Evolutionary conservation across 2,329 filamentous ascomycete genomes (phyloP).

Genomic region (Hypoxylon sp.): DNA sequence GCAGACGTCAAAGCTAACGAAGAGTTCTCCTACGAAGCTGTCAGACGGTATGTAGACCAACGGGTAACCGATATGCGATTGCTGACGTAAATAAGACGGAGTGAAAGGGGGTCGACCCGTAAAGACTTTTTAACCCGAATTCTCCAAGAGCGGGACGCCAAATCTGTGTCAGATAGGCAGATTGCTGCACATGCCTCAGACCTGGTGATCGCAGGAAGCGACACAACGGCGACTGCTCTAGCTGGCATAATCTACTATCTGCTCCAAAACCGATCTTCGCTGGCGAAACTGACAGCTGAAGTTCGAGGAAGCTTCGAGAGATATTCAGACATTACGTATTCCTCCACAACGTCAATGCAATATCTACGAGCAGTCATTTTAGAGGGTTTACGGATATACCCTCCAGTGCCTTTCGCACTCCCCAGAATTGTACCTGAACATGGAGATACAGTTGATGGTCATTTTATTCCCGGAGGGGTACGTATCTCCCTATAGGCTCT

Average conservation of each 20-base stretch:
- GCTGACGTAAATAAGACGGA: conserved; percentile 37
- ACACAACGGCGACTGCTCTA: conserved; percentile 42
- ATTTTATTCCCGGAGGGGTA: conserved; percentile 40
- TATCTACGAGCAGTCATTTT: conserved; percentile 32
- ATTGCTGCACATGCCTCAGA: conserved; percentile 51
- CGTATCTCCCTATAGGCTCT: neutral
- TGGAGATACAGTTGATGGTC: conserved; percentile 32
- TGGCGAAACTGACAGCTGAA: conserved; percentile 33
- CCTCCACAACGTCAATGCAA: conserved; percentile 18
- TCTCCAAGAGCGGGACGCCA: conserved; percentile 40
- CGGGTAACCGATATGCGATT: neutral
- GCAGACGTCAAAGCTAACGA: conserved; percentile 41
- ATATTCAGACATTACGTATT: conserved; percentile 34
- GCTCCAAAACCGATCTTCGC: conserved; percentile 27
- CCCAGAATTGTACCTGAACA: conserved; percentile 29
- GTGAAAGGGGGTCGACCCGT: conserved; percentile 29
- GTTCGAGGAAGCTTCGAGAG: conserved; percentile 35
- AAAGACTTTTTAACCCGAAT: conserved; percentile 49
- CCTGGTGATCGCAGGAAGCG: conserved; percentile 48
- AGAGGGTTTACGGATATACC: conserved; percentile 30
- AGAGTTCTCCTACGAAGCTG: conserved; percentile 37
- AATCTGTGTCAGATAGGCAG: conserved; percentile 44
- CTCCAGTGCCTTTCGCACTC: conserved; percentile 18
- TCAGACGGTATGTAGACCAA: conserved; percentile 36
- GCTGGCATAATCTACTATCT: conserved; percentile 40